Conservation (phyloP, 148 eudicot species). For the Fagopyrum homotropicum region DNA sequence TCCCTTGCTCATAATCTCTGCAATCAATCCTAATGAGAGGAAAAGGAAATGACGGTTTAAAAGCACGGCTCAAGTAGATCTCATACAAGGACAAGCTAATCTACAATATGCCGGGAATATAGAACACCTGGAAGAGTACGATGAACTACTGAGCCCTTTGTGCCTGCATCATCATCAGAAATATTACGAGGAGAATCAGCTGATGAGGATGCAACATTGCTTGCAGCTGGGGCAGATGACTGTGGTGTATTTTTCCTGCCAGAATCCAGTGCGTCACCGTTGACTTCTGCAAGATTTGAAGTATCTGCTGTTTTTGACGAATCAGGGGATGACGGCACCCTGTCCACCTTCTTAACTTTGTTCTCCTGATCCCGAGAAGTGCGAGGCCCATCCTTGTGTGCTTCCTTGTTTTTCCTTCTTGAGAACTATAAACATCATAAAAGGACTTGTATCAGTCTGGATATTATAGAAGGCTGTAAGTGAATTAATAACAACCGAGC, state of each 20-base stretch:
- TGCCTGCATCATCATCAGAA: constrained; percentile 52
- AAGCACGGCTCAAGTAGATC: not conserved
- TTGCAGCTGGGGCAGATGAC: constrained; percentile 31
- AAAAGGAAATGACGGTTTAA: not conserved
- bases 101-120: not conserved
- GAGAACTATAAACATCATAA: constrained; percentile 31
- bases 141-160: constrained; percentile 34
- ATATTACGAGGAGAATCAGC: constrained; percentile 39
- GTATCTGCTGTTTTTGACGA: constrained; percentile 37
- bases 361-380: constrained; percentile 43
- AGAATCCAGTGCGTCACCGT: constrained; percentile 28
- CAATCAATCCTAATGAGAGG: constrained; percentile 56
- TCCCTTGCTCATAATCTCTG: constrained; percentile 91
- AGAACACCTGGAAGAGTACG: constrained; percentile 88
- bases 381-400: constrained; percentile 21
- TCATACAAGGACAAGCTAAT: not conserved
- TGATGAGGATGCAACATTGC: constrained; percentile 49
- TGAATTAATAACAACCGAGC: not conserved
- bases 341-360: constrained; percentile 54
- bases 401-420: constrained; percentile 67
- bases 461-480: not conserved
- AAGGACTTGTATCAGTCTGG: constrained; percentile 10
- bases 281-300: constrained; percentile 38
- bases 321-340: constrained; percentile 45
- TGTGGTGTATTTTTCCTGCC: constrained; percentile 36